These are phyloP conservation scores for Entamoeba dispar DNA, from an alignment of 208 protist genomes.

Conservation along the genomic window DNA sequence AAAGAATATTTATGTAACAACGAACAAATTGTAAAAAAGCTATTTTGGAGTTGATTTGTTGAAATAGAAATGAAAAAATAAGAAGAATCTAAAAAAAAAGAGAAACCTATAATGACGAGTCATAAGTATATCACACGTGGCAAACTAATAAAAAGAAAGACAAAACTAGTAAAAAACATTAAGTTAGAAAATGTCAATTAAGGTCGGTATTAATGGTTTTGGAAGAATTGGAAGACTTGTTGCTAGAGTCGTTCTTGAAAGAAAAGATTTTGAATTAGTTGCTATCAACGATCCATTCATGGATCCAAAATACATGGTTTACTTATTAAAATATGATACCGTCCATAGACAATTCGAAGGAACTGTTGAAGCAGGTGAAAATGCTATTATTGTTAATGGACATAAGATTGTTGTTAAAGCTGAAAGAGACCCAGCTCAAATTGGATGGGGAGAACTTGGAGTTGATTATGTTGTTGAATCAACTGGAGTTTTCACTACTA, in stretches of 20 bases:
- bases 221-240: conserved; percentile 69
- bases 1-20: no score
- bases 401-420: conserved; percentile 35
- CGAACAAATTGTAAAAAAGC: no score
- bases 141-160: no score
- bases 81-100: no score
- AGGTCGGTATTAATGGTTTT: conserved; percentile 60
- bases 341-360: conserved; percentile 66
- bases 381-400: conserved; percentile 32
- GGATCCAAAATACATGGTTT: conserved; percentile 62
- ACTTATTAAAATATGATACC: conserved; percentile 72
- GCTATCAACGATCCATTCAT: conserved; percentile 67
- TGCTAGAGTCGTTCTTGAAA: conserved; percentile 43
- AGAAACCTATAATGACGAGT: no score
- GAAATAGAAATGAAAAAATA: no score
- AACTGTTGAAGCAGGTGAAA: conserved; percentile 26
- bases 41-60: no score
- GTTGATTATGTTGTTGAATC: conserved; percentile 89
- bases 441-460: conserved; percentile 65
- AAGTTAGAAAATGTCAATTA: neutral
- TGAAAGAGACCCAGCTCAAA: conserved; percentile 57
- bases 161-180: no score
- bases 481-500: conserved; percentile 81
- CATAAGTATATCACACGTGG: no score
- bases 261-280: neutral